Percentiles rank a stretch among this genome's conserved stretches.
Conservation (phyloP, 2,329 filamentous ascomycete genomes). For the Reticulascus tulasneorum region DNA sequence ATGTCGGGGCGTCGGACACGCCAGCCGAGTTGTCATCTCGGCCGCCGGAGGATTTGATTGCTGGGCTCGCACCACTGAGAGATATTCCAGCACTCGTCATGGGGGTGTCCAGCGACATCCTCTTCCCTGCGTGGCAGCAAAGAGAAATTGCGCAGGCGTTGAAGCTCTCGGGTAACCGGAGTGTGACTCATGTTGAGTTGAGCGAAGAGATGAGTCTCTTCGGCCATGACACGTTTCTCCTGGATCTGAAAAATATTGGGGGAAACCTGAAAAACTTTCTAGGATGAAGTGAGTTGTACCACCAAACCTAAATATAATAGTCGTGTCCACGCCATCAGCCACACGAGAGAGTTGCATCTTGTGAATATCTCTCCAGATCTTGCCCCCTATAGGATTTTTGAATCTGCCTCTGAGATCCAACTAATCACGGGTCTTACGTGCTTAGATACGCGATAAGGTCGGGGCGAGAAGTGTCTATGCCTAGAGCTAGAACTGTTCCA, state of each 20-base stretch:
- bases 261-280: slow-evolving; percentile 79
- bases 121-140: slow-evolving; percentile 98
- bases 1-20: slow-evolving; percentile 30
- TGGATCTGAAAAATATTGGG: slow-evolving; percentile 90
- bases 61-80: slow-evolving; percentile 66
- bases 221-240: slow-evolving; percentile 91
- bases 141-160: slow-evolving; percentile 86
- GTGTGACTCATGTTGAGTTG: slow-evolving; percentile 83
- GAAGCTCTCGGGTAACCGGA: slow-evolving; percentile 69
- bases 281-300: slow-evolving; percentile 34
- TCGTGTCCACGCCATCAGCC: no score
- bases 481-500: no score
- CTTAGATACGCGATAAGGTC: no score
- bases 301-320: background rate
- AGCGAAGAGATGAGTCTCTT: slow-evolving; percentile 93
- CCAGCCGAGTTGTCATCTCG: slow-evolving; percentile 31
- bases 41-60: slow-evolving; percentile 75
- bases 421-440: no score
- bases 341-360: no score
- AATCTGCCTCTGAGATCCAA: no score
- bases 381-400: no score
- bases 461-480: no score
- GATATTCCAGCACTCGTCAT: slow-evolving; percentile 83
- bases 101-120: slow-evolving; percentile 90
- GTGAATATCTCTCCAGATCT: no score